These are phyloP conservation scores for Pluteus cervinus DNA, from an alignment of 768 basidiomycete species.

Conservation along the genomic window DNA sequence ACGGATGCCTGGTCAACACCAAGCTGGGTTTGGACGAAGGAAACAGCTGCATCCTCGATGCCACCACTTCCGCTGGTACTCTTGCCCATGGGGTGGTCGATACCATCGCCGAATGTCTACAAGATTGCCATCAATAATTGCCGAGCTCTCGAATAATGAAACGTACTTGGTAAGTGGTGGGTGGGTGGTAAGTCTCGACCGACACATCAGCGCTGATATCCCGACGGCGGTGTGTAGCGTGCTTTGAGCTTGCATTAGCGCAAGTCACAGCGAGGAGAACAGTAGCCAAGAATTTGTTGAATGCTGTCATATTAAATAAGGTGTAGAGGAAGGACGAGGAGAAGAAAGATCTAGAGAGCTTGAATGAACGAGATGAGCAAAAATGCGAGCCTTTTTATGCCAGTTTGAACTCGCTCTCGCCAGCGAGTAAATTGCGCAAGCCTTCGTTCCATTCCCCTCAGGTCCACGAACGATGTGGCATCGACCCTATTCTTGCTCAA, in stretches of 20 bases:
- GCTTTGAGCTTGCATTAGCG: conserved; percentile 22
- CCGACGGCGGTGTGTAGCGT: conserved; percentile 25
- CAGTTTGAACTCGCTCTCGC: too few relatives aligned
- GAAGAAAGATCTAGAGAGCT: too few relatives aligned
- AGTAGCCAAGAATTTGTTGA: conserved; percentile 23
- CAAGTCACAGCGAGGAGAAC: conserved; percentile 21
- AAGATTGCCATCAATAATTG: conserved; percentile 4
- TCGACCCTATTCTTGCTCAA: too few relatives aligned
- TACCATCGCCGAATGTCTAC: conserved; percentile 24
- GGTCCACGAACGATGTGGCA: too few relatives aligned
- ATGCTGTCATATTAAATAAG: conserved; percentile 16
- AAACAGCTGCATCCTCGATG: conserved; percentile 17
- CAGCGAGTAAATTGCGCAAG: too few relatives aligned
- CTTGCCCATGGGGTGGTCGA: conserved; percentile 23
- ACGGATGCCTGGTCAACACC: conserved; percentile 15
- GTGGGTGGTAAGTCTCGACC: conserved; percentile 30
- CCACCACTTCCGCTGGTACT: too few relatives aligned
- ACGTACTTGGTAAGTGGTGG: conserved; percentile 27
- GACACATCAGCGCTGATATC: conserved; percentile 21
- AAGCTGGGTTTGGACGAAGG: conserved; percentile 19
- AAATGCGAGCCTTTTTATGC: too few relatives aligned
- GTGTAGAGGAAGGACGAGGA: too few relatives aligned
- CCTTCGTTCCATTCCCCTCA: too few relatives aligned
- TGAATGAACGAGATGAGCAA: too few relatives aligned
- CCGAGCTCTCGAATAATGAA: not conserved